Evolutionary conservation across 1,284 basidiomycete species (phyloP).

Genomic region (Ceratobasidium sp.): DNA sequence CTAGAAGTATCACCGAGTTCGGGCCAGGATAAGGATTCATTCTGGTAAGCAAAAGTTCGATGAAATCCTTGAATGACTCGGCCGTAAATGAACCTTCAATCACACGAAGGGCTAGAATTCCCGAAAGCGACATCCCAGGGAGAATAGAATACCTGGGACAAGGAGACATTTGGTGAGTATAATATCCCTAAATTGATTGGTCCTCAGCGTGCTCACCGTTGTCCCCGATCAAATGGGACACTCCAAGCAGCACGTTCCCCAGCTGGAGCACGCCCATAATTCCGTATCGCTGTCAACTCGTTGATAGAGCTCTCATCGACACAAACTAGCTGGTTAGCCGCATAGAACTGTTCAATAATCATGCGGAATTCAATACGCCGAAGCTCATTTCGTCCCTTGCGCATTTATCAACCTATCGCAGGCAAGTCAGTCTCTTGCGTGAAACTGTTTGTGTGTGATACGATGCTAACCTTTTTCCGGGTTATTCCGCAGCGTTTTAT

Average conservation of each 20-base stretch:
- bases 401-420: constrained; percentile 16
- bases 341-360: constrained; percentile 25
- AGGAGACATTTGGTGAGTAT: background rate
- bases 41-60: constrained; percentile 45
- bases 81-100: constrained; percentile 46
- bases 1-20: constrained; percentile 51
- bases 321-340: constrained; percentile 48
- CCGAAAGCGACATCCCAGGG: constrained; percentile 48
- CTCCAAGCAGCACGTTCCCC: constrained; percentile 35
- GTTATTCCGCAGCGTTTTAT: constrained; percentile 31
- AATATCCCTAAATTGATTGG: too few species aligned
- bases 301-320: constrained; percentile 47
- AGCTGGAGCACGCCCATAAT: constrained; percentile 42
- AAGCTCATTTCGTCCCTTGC: constrained; percentile 14
- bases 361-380: constrained; percentile 10
- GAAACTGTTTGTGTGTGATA: too few species aligned
- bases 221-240: constrained; percentile 46
- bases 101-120: constrained; percentile 46
- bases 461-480: constrained; percentile 26
- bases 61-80: constrained; percentile 42
- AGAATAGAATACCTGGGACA: constrained; percentile 50
- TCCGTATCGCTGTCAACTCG: constrained; percentile 32
- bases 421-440: background rate
- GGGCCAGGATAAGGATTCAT: constrained; percentile 50
- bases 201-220: constrained; percentile 41